Percentiles rank a stretch among this genome's conserved stretches.
phyloP scores from a whole-genome alignment of 768 basidiomycete genomes.

The Tephrocybe sp. region DNA sequence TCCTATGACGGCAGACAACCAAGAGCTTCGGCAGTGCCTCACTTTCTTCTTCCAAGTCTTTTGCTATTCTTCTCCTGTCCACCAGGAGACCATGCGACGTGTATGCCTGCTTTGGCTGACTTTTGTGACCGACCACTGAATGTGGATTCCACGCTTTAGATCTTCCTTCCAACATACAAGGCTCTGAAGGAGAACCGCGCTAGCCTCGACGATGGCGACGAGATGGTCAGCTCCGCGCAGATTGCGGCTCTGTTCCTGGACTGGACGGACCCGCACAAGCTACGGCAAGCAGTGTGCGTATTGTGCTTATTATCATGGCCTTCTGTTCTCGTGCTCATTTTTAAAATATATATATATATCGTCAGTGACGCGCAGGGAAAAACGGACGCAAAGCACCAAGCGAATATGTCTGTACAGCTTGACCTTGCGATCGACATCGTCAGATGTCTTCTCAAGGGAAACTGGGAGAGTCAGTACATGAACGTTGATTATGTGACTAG shows the following conservation, averaged over 20 bases:
- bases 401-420: conserved; percentile 40
- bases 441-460: conserved; percentile 41
- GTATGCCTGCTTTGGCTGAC: conserved; percentile 32
- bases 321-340: background rate
- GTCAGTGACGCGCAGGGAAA: conserved; percentile 17
- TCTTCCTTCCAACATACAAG: conserved; percentile 53
- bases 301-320: background rate
- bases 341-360: too few species aligned
- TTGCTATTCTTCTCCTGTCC: conserved; percentile 73
- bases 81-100: conserved; percentile 73
- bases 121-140: background rate
- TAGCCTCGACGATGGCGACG: conserved; percentile 56
- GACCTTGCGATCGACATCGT: conserved; percentile 52
- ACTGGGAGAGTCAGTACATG: conserved; percentile 49
- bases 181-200: conserved; percentile 48
- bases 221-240: conserved; percentile 57
- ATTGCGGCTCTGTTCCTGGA: conserved; percentile 66
- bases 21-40: conserved; percentile 82
- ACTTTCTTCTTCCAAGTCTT: conserved; percentile 86
- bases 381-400: conserved; percentile 27
- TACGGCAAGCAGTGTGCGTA: conserved; percentile 34
- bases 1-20: conserved; percentile 78
- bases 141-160: conserved; percentile 31
- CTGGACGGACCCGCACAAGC: conserved; percentile 73
- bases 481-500: background rate